phyloP scores from a whole-genome alignment of 495 filamentous ascomycete species.

The Talaromyces ruber region DNA sequence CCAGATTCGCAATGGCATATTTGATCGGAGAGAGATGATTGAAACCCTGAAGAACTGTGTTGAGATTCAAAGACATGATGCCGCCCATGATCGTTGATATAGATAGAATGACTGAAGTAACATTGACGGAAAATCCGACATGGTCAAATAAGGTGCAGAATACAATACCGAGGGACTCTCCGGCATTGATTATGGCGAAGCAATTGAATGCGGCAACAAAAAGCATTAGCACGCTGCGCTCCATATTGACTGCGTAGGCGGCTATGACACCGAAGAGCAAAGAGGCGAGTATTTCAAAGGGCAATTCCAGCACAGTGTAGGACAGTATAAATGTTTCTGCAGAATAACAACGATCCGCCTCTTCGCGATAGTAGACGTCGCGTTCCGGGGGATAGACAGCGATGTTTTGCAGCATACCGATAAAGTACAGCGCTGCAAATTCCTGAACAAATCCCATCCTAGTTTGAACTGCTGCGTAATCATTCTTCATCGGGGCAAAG shows the following conservation, averaged over 20 bases:
- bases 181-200: conserved; percentile 64
- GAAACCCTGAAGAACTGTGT: conserved; percentile 52
- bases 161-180: conserved; percentile 69
- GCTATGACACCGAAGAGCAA: conserved; percentile 56
- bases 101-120: conserved; percentile 54
- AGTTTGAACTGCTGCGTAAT: conserved; percentile 62
- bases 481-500: conserved; percentile 60
- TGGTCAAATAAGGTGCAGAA: conserved; percentile 70
- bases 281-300: conserved; percentile 55
- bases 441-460: conserved; percentile 64
- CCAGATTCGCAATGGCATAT: conserved; percentile 55
- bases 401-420: conserved; percentile 73
- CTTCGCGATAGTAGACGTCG: conserved; percentile 63
- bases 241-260: conserved; percentile 52
- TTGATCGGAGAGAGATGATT: conserved; percentile 65
- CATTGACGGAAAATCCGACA: conserved; percentile 65
- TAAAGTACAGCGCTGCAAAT: conserved; percentile 61
- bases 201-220: conserved; percentile 58
- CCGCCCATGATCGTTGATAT: conserved; percentile 61
- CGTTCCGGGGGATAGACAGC: conserved; percentile 61
- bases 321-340: conserved; percentile 58
- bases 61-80: conserved; percentile 58
- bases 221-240: conserved; percentile 50
- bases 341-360: conserved; percentile 58
- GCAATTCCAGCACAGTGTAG: conserved; percentile 59